Percentiles rank a stretch among this genome's conserved stretches.
phyloP scores from a whole-genome alignment of 202 grass and related monocot species.

The Zoysia matrella region DNA sequence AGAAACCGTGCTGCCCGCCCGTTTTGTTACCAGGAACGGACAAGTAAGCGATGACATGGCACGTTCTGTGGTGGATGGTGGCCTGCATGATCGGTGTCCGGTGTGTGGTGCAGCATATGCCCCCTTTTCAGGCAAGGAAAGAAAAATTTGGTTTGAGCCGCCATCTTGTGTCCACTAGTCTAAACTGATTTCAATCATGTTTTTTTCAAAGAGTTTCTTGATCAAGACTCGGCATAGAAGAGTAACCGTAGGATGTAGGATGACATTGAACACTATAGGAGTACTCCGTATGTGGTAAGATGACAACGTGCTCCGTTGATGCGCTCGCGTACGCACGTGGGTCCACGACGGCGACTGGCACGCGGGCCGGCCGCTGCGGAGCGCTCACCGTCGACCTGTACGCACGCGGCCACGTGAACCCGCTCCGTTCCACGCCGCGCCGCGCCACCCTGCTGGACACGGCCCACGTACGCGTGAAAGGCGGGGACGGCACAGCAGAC shows the following conservation, averaged over 20 bases:
- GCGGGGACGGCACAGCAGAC: background rate
- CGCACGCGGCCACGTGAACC: background rate
- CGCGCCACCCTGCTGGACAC: background rate
- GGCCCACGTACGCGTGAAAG: background rate
- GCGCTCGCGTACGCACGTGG: background rate
- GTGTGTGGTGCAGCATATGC: background rate
- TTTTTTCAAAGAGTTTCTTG: background rate
- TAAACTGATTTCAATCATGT: background rate
- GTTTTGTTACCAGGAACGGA: too few species aligned
- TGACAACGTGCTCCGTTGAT: too few species aligned
- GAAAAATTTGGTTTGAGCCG: background rate
- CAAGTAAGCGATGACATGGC: too few species aligned
- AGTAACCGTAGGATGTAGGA: too few species aligned
- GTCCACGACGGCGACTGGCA: slow-evolving; percentile 7
- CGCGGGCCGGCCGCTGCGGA: slow-evolving; percentile 13
- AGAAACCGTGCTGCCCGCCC: too few species aligned
- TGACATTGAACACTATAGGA: too few species aligned
- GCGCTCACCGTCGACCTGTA: background rate
- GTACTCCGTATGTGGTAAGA: too few species aligned
- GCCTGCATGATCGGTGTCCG: too few species aligned
- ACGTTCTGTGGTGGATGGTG: too few species aligned
- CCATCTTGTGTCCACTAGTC: background rate
- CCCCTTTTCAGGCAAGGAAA: background rate
- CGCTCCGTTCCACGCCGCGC: too few species aligned
- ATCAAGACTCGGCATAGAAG: background rate